These are phyloP conservation scores for Clonostachys rosea DNA, from an alignment of 2,329 filamentous ascomycete species.

Conservation along the genomic window DNA sequence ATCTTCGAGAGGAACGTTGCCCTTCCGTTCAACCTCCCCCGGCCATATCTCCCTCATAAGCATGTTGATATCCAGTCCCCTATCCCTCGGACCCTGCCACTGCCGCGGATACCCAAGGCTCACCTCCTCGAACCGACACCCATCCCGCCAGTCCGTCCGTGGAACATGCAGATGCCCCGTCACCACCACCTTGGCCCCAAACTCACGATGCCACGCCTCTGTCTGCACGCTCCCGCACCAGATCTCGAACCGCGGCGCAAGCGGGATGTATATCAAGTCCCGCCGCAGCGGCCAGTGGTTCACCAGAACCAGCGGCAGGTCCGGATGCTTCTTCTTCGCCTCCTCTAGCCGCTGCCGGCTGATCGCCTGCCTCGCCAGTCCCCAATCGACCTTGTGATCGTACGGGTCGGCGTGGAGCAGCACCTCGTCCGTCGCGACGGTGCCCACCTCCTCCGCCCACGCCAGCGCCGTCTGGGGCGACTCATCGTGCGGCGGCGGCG, in stretches of 20 bases:
- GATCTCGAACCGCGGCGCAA: slow-evolving; percentile 26
- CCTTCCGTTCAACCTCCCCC: not conserved
- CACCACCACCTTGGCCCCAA: slow-evolving; percentile 25
- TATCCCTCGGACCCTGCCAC: slow-evolving; percentile 21
- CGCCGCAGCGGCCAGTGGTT: slow-evolving; percentile 32
- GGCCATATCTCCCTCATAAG: slow-evolving; percentile 23
- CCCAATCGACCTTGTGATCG: slow-evolving; percentile 24
- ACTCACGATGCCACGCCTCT: slow-evolving; percentile 25
- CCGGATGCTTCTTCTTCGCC: slow-evolving; percentile 5
- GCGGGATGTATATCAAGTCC: slow-evolving; percentile 24
- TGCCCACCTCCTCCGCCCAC: slow-evolving; percentile 28
- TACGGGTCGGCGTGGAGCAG: slow-evolving; percentile 27
- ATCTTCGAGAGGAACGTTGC: too few relatives aligned
- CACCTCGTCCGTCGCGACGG: slow-evolving; percentile 28
- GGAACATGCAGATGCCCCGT: slow-evolving; percentile 28
- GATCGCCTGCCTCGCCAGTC: slow-evolving; percentile 15
- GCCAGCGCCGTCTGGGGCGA: slow-evolving; percentile 21
- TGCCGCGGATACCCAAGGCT: slow-evolving; percentile 28
- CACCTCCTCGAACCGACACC: slow-evolving; percentile 28
- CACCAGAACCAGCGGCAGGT: slow-evolving; percentile 19
- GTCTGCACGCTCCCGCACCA: slow-evolving; percentile 30
- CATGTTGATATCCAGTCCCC: slow-evolving; percentile 21
- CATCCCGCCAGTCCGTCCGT: slow-evolving; percentile 29
- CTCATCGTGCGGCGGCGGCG: slow-evolving; percentile 40
- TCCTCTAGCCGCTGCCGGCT: slow-evolving; percentile 18